A percentile compares a stretch with the other conserved stretches of the same genome.
Conservation (phyloP, 2,329 filamentous ascomycete species). For the Drechslerella stenobrocha region DNA sequence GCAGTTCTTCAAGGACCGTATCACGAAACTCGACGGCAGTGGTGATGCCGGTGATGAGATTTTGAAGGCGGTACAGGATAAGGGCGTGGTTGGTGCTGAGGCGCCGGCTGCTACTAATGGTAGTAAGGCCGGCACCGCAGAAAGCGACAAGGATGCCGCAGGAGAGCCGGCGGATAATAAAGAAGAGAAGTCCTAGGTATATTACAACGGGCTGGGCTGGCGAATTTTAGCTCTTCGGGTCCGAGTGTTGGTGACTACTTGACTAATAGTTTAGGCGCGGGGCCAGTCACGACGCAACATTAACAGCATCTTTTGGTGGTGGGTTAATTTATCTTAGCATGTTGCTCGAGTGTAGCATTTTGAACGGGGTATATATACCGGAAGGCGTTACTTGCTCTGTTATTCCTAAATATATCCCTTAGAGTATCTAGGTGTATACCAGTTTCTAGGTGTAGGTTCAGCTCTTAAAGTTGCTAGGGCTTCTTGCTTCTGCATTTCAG, state of each 20-base stretch:
- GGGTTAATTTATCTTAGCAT: too few relatives aligned
- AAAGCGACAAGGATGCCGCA: slow-evolving; percentile 27
- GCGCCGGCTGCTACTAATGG: slow-evolving; percentile 8
- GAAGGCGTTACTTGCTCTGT: slow-evolving; percentile 5
- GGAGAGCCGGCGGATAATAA: slow-evolving; percentile 26
- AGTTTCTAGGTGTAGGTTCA: too few relatives aligned
- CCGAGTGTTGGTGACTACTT: not conserved
- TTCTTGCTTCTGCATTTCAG: too few relatives aligned
- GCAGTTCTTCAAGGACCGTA: slow-evolving; percentile 69
- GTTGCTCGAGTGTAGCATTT: not conserved
- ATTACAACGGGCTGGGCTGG: not conserved
- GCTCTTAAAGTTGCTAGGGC: too few relatives aligned
- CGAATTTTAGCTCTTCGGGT: not conserved
- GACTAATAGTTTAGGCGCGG: too few relatives aligned
- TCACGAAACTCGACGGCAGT: slow-evolving; percentile 78
- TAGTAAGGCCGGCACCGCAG: not conserved
- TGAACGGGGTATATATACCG: not conserved
- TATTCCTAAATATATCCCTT: not conserved
- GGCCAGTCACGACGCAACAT: too few relatives aligned
- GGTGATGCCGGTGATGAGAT: slow-evolving; percentile 73
- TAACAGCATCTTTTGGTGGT: too few relatives aligned
- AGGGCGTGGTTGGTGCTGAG: slow-evolving; percentile 56
- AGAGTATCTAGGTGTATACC: not conserved
- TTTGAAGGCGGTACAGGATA: slow-evolving; percentile 66
- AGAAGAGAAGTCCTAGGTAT: slow-evolving; percentile 15